phyloP scores from a whole-genome alignment of 768 basidiomycete genomes.

The Lentinula edodes region DNA sequence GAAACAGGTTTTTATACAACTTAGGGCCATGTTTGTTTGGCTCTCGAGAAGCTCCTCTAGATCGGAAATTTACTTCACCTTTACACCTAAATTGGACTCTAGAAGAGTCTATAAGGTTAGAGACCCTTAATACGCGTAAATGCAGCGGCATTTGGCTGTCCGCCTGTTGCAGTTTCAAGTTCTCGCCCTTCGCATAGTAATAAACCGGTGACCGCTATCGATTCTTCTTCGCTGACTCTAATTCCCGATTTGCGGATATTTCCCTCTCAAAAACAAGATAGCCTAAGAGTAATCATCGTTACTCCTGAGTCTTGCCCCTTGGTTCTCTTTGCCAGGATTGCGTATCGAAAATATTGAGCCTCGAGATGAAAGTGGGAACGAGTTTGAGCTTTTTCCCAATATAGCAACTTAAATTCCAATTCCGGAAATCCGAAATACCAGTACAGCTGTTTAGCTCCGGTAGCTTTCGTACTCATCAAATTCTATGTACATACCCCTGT shows the following conservation, averaged over 20 bases:
- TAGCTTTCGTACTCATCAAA: background rate
- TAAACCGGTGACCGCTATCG: background rate
- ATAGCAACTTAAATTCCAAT: background rate
- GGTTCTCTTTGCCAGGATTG: too few species aligned
- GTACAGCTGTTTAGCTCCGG: background rate
- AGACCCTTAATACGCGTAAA: background rate
- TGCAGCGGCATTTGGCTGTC: background rate
- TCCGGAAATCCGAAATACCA: background rate
- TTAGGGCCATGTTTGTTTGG: background rate
- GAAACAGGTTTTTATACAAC: background rate
- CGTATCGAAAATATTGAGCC: too few species aligned
- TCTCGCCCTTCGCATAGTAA: too few species aligned
- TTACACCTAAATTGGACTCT: background rate
- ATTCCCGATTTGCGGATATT: background rate
- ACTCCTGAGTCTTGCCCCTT: too few species aligned
- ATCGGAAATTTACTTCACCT: conserved; percentile 12
- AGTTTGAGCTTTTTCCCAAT: background rate
- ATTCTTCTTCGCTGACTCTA: background rate
- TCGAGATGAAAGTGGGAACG: too few species aligned
- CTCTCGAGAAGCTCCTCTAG: conserved; percentile 5
- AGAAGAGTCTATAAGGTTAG: background rate
- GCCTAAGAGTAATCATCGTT: too few species aligned
- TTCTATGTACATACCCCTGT: too few species aligned
- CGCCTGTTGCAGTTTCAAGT: background rate
- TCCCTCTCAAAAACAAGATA: too few species aligned